Conservation (phyloP, 768 basidiomycete genomes). For the Boletus tomentosulus region DNA sequence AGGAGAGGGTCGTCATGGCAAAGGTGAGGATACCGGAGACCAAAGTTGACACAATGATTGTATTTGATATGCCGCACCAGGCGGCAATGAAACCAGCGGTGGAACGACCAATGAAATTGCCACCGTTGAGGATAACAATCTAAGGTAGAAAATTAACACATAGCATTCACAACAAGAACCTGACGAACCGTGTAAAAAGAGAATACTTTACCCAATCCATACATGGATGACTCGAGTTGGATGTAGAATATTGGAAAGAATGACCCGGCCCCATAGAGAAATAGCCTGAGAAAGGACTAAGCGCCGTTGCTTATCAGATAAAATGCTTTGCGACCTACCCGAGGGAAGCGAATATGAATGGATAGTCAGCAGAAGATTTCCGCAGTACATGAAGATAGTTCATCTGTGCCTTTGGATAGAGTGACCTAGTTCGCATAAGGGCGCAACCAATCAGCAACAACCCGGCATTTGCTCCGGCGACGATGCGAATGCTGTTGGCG, state of each 20-base stretch:
- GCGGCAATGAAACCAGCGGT: conserved; percentile 35
- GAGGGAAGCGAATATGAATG: conserved; percentile 21
- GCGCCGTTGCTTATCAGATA: background rate
- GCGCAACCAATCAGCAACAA: conserved; percentile 33
- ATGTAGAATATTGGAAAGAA: conserved; percentile 55
- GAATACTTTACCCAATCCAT: conserved; percentile 40
- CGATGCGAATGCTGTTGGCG: conserved; percentile 41
- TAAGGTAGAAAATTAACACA: conserved; percentile 8
- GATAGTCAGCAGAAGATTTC: conserved; percentile 18
- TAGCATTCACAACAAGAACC: background rate
- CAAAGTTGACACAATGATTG: conserved; percentile 36
- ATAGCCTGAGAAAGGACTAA: conserved; percentile 7
- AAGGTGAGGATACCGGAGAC: conserved; percentile 39
- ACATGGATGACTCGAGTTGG: conserved; percentile 50
- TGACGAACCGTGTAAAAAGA: conserved; percentile 52
- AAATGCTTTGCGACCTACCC: conserved; percentile 15
- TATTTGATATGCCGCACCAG: conserved; percentile 42
- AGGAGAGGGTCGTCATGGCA: conserved; percentile 37
- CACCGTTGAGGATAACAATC: conserved; percentile 37
- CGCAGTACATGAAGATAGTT: conserved; percentile 18
- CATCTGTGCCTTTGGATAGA: conserved; percentile 13
- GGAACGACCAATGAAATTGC: conserved; percentile 35
- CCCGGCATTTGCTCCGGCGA: conserved; percentile 38
- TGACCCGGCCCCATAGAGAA: conserved; percentile 27
- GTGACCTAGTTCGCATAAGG: conserved; percentile 39